Evolutionary conservation across 2,329 filamentous ascomycete genomes (phyloP).

Genomic region (Aspergillus ochraceus): DNA sequence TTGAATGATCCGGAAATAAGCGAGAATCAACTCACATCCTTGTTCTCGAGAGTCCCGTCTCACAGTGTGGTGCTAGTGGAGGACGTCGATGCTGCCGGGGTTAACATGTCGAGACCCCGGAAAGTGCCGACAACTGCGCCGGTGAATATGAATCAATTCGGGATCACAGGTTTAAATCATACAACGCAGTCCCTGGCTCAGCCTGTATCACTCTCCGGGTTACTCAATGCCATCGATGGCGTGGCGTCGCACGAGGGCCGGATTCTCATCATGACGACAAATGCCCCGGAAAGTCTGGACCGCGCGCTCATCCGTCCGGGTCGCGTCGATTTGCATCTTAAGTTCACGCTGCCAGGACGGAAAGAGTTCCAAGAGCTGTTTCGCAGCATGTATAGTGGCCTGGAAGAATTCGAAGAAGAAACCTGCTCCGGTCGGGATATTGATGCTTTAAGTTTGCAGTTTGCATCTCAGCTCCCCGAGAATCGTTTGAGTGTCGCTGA

Average conservation of each 20-base stretch:
- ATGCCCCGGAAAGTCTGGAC: conserved; percentile 70
- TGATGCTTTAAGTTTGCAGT: conserved; percentile 35
- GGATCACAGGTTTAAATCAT: conserved; percentile 14
- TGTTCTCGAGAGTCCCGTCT: conserved; percentile 63
- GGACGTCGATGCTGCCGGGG: conserved; percentile 67
- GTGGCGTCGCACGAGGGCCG: conserved; percentile 76
- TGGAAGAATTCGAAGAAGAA: conserved; percentile 32
- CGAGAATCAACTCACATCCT: conserved; percentile 59
- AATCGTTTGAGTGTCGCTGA: conserved; percentile 59
- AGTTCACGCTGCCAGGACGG: conserved; percentile 46
- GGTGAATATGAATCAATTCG: neutral
- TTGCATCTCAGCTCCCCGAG: conserved; percentile 56
- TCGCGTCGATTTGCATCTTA: conserved; percentile 68
- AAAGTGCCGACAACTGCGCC: neutral
- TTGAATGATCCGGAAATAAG: conserved; percentile 61
- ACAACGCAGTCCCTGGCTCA: neutral
- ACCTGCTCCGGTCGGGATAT: conserved; percentile 39
- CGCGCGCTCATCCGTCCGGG: conserved; percentile 72
- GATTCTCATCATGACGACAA: conserved; percentile 81
- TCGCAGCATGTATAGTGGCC: conserved; percentile 29
- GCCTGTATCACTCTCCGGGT: conserved; percentile 57
- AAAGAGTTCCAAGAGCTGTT: conserved; percentile 31
- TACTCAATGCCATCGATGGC: conserved; percentile 80
- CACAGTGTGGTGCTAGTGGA: conserved; percentile 67
- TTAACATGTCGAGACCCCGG: conserved; percentile 35